Base-by-base conservation (phyloP, 2,329 filamentous ascomycete species). In the Harringtonia aguacate region DNA sequence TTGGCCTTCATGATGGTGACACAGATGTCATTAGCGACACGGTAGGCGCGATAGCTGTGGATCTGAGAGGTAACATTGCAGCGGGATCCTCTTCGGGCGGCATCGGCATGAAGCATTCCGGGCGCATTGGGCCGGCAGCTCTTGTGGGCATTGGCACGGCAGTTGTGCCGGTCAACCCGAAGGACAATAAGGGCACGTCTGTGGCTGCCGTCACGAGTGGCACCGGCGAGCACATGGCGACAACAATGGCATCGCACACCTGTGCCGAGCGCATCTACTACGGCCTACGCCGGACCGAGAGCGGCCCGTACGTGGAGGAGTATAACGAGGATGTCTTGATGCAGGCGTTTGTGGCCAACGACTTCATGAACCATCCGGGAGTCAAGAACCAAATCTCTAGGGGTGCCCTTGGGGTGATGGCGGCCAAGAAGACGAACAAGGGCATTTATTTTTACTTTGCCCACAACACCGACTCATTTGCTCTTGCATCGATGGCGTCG, bases 161-260 rank as follows among this genome's bases (percentile, higher is more conserved):
- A 30, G 83, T 98, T 24, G 76, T 95, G n/a, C 90, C 90, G 2
- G 69, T 72, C 22, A 79, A 88, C 49, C 68, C 75, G 2, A 72
- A 77, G 27, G 89, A 95, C 56, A 67, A 75, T 8, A 78, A 86
- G 3, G 68, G 72, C 37, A 73, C 79, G 8, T 78, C 75, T 37
- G 86, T 95, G 24, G 90, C 87, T 27, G 80, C 82, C 22, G 87
- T 95, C 20, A 94, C 88, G 33, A 95, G 87, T 58, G 92, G 92
- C 24, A 98, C 92, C 3, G 92, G 92, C 39, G 92, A 98, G 64
- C 92, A 98, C 59, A 98, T 98, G 84, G 86, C 88, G 30, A 95
- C 90, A 0, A 94, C 89, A 0, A 83, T 94, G 73, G 90, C 92
- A 12, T 89, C 92, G 8, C 81, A 83, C 46, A 81, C 83, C 44